A percentile compares a stretch with the other conserved stretches of the same genome.
Evolutionary conservation across 176 grass and related monocot genomes (phyloP).

Genomic region (Aegilops umbellulata): DNA sequence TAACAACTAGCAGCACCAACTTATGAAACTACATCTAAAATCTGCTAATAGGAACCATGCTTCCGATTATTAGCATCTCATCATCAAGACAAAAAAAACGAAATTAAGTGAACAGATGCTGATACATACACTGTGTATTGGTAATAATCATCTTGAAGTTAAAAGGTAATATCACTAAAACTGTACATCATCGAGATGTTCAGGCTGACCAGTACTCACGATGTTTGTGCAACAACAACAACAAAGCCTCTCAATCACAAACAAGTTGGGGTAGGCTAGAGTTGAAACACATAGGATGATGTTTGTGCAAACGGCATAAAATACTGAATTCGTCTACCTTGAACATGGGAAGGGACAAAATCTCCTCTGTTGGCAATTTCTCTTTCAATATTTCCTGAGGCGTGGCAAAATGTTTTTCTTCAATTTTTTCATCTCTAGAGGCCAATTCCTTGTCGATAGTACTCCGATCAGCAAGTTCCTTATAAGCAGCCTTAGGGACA

Average conservation of each 20-base stretch:
- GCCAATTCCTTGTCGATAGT: constrained; percentile 31
- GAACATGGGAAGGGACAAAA: constrained; percentile 96
- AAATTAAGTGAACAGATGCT: constrained; percentile 6
- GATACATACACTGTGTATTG: neutral
- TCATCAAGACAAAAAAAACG: constrained; percentile 5
- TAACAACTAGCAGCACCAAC: neutral
- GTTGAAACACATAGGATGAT: neutral
- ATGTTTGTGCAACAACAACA: neutral
- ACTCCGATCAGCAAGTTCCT: constrained; percentile 38
- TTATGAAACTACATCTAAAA: constrained; percentile 9
- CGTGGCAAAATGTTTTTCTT: constrained; percentile 59
- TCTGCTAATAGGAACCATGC: neutral
- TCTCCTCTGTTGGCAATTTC: constrained; percentile 81
- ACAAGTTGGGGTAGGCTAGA: no score
- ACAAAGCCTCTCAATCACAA: no score
- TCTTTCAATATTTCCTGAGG: constrained; percentile 74
- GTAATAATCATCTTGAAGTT: constrained; percentile 10
- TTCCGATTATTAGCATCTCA: neutral
- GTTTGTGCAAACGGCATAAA: constrained; percentile 23
- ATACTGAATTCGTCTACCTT: constrained; percentile 53
- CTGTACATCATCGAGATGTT: neutral
- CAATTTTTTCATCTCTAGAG: constrained; percentile 39
- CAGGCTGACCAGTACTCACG: neutral
- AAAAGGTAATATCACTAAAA: neutral
- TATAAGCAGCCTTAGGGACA: constrained; percentile 42